A percentile compares a stretch with the other conserved stretches of the same genome.
Evolutionary conservation across 2,329 filamentous ascomycete species (phyloP).

Genomic region (Fusarium sp.): DNA sequence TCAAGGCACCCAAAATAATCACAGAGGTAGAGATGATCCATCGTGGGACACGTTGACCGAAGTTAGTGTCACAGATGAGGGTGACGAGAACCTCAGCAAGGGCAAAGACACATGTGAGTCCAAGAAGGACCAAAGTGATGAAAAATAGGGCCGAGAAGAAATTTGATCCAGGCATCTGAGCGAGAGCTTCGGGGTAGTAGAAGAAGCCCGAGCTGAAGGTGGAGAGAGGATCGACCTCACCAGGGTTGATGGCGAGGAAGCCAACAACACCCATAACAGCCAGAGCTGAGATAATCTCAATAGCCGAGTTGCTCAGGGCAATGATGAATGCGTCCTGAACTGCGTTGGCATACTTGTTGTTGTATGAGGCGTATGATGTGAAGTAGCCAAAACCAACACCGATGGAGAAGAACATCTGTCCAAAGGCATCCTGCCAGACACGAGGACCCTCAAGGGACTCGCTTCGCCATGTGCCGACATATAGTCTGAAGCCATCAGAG

Average conservation of each 20-base stretch:
- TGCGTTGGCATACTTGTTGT: constrained; percentile 60
- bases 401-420: constrained; percentile 55
- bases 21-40: constrained; percentile 57
- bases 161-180: constrained; percentile 65
- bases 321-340: constrained; percentile 67
- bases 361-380: constrained; percentile 66
- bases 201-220: constrained; percentile 66
- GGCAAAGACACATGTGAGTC: constrained; percentile 55
- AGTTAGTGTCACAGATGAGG: constrained; percentile 42
- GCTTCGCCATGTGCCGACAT: constrained; percentile 53
- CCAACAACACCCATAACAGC: constrained; percentile 64
- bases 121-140: constrained; percentile 64
- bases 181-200: constrained; percentile 62
- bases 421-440: constrained; percentile 64
- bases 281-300: constrained; percentile 59
- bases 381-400: constrained; percentile 67
- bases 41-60: constrained; percentile 52
- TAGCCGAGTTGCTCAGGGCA: constrained; percentile 62
- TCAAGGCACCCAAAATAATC: constrained; percentile 58
- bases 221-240: constrained; percentile 47
- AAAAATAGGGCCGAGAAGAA: constrained; percentile 66
- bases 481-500: constrained; percentile 58
- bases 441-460: constrained; percentile 50
- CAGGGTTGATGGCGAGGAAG: constrained; percentile 48
- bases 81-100: constrained; percentile 53